Percentiles rank a stretch among this genome's conserved stretches.
Conservation (phyloP, 768 basidiomycete genomes). For the Chlorophyllum brunneum region DNA sequence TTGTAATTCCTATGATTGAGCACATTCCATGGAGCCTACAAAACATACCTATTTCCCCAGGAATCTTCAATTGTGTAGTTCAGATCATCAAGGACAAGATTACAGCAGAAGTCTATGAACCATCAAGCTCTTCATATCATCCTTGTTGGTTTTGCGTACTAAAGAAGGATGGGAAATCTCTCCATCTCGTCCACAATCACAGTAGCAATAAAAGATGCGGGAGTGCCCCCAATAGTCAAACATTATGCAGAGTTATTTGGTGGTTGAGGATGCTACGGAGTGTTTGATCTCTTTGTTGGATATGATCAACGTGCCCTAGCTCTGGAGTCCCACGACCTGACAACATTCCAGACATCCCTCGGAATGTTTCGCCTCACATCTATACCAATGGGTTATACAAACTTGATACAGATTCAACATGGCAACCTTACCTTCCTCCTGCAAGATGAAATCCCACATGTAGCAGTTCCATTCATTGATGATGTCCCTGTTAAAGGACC, state of each 20-base stretch:
- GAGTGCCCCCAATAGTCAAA: too few species aligned
- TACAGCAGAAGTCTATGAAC: constrained; percentile 42
- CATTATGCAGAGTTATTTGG: constrained; percentile 30
- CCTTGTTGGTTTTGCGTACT: constrained; percentile 37
- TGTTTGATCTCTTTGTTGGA: constrained; percentile 24
- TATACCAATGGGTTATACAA: constrained; percentile 36
- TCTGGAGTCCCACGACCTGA: constrained; percentile 24
- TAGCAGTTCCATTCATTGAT: constrained; percentile 25
- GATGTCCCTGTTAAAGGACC: constrained; percentile 30
- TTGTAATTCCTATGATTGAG: too few species aligned
- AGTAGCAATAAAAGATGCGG: constrained; percentile 31
- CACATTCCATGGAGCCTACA: too few species aligned
- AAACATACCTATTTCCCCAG: too few species aligned
- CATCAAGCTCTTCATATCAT: constrained; percentile 32
- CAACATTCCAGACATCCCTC: constrained; percentile 34
- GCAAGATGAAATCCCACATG: constrained; percentile 24
- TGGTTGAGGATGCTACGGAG: constrained; percentile 30
- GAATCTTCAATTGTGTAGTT: too few species aligned
- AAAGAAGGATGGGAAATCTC: constrained; percentile 33
- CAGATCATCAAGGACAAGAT: too few species aligned
- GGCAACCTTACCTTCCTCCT: constrained; percentile 27
- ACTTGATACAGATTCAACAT: constrained; percentile 32
- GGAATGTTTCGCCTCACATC: constrained; percentile 28
- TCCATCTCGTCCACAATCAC: constrained; percentile 30
- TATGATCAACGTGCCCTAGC: constrained; percentile 27